Percentiles rank a stretch among this genome's conserved stretches.
phyloP scores from a whole-genome alignment of 768 basidiomycete species.

The Hemileccinum rubropunctum region DNA sequence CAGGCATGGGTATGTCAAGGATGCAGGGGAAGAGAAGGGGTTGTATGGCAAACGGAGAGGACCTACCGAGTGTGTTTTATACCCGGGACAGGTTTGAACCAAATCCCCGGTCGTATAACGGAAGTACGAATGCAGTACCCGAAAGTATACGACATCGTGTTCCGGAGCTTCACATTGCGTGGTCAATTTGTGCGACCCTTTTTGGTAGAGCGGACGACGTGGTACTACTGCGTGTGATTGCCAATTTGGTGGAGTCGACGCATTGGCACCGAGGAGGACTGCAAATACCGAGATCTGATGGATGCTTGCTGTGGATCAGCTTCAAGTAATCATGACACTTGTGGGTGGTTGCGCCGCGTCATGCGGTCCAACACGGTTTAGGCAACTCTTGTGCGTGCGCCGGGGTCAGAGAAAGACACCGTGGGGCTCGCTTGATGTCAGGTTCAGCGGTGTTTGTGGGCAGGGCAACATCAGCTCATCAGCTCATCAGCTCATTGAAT shows the following conservation, averaged over 20 bases:
- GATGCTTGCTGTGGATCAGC: neutral
- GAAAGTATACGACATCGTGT: slow-evolving; percentile 21
- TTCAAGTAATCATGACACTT: slow-evolving; percentile 16
- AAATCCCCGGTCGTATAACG: slow-evolving; percentile 9
- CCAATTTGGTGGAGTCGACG: slow-evolving; percentile 6
- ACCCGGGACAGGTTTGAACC: slow-evolving; percentile 11
- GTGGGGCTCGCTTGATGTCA: slow-evolving; percentile 6
- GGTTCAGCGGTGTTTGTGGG: slow-evolving; percentile 17
- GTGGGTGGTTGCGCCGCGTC: slow-evolving; percentile 7
- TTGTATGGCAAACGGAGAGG: slow-evolving; percentile 3
- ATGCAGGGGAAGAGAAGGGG: neutral
- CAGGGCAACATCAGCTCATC: slow-evolving; percentile 1
- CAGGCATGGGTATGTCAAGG: slow-evolving; percentile 23
- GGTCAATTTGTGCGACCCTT: slow-evolving; percentile 7
- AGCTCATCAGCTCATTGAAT: slow-evolving; percentile 9
- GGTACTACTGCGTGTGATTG: slow-evolving; percentile 9
- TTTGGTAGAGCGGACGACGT: slow-evolving; percentile 17
- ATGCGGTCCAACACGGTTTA: slow-evolving; percentile 7
- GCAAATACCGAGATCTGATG: slow-evolving; percentile 19
- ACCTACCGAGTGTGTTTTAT: slow-evolving; percentile 15
- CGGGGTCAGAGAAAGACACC: slow-evolving; percentile 4
- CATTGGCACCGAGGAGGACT: slow-evolving; percentile 1
- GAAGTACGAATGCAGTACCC: slow-evolving; percentile 10
- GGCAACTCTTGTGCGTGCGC: slow-evolving; percentile 2
- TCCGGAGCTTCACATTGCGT: slow-evolving; percentile 20